phyloP scores from a whole-genome alignment of 2,329 filamentous ascomycete species.

The Cytospora leucostoma region DNA sequence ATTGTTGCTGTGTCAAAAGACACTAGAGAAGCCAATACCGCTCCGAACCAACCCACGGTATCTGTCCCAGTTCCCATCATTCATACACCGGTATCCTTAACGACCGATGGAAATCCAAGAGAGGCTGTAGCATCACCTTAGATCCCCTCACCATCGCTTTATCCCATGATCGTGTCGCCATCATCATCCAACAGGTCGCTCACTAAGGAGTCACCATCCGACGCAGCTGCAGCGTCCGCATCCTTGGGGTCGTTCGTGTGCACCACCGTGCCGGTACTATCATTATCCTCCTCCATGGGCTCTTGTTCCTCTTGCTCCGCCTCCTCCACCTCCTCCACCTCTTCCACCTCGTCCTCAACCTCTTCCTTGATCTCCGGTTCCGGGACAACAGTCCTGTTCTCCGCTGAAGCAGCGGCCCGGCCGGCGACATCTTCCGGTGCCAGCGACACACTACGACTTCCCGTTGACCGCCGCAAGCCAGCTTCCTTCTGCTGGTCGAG shows the following conservation, averaged over 20 bases:
- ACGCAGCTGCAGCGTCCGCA: slow-evolving; percentile 24
- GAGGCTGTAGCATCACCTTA: slow-evolving; percentile 15
- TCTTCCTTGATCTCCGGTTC: slow-evolving; percentile 53
- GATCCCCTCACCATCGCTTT: slow-evolving; percentile 29
- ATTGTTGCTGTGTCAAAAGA: slow-evolving; percentile 14
- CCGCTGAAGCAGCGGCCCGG: neutral
- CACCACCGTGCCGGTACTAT: slow-evolving; percentile 31
- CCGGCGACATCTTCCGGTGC: slow-evolving; percentile 36
- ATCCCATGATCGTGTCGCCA: slow-evolving; percentile 26
- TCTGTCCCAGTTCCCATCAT: slow-evolving; percentile 2
- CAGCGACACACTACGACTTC: slow-evolving; percentile 49
- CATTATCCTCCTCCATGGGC: slow-evolving; percentile 32
- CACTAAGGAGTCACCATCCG: slow-evolving; percentile 39
- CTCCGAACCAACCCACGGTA: slow-evolving; percentile 6
- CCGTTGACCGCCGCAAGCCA: slow-evolving; percentile 39
- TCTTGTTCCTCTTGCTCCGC: slow-evolving; percentile 38
- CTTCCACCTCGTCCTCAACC: slow-evolving; percentile 45
- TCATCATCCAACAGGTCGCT: slow-evolving; percentile 45
- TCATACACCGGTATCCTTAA: slow-evolving; percentile 3
- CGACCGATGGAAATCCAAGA: slow-evolving; percentile 3
- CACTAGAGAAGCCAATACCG: neutral
- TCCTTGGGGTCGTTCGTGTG: slow-evolving; percentile 27
- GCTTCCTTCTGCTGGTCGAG: slow-evolving; percentile 49
- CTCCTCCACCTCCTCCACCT: slow-evolving; percentile 53
- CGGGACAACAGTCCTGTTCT: slow-evolving; percentile 37